Percentiles rank a stretch among this genome's conserved stretches.
Conservation (phyloP, 805 yeast genomes). For the Torulaspora maleeae region DNA sequence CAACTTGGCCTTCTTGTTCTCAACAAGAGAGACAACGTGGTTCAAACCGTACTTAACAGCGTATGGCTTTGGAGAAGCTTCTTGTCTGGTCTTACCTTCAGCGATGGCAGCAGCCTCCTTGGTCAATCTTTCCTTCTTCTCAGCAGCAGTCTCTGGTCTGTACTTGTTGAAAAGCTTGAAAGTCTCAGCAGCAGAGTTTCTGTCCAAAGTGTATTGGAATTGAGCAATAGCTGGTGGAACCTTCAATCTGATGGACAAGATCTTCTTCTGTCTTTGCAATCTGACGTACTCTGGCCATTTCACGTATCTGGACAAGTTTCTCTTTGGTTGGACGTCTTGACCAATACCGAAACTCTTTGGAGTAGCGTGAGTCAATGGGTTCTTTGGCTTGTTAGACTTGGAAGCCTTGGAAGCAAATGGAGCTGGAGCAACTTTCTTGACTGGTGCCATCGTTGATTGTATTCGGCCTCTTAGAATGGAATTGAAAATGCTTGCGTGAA, state of each 20-base stretch:
- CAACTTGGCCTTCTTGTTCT: constrained; percentile 97
- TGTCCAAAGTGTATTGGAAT: constrained; percentile 93
- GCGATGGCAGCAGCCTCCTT: constrained; percentile 99
- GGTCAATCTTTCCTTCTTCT: constrained; percentile 98
- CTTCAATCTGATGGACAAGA: constrained; percentile 90
- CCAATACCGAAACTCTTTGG: constrained; percentile 97
- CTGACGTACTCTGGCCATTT: constrained; percentile 99
- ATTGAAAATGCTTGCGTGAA: no score
- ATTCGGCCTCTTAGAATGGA: background rate
- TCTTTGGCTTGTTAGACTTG: constrained; percentile 58
- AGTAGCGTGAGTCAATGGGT: constrained; percentile 84
- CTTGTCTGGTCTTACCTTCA: constrained; percentile 95
- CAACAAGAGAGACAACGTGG: constrained; percentile 96
- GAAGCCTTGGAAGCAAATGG: constrained; percentile 77
- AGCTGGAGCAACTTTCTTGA: constrained; percentile 95
- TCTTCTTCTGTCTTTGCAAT: constrained; percentile 98
- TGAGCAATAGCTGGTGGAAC: constrained; percentile 99
- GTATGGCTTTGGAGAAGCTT: constrained; percentile 94
- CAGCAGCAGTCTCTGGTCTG: constrained; percentile 96
- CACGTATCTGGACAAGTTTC: constrained; percentile 94
- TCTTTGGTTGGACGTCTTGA: constrained; percentile 90
- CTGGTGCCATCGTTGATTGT: constrained; percentile 41
- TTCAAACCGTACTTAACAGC: constrained; percentile 97
- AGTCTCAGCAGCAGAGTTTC: constrained; percentile 96
- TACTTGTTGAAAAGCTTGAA: constrained; percentile 97